Evolutionary conservation across 2,329 filamentous ascomycete genomes (phyloP).

Genomic region (Exophiala alcalophila): DNA sequence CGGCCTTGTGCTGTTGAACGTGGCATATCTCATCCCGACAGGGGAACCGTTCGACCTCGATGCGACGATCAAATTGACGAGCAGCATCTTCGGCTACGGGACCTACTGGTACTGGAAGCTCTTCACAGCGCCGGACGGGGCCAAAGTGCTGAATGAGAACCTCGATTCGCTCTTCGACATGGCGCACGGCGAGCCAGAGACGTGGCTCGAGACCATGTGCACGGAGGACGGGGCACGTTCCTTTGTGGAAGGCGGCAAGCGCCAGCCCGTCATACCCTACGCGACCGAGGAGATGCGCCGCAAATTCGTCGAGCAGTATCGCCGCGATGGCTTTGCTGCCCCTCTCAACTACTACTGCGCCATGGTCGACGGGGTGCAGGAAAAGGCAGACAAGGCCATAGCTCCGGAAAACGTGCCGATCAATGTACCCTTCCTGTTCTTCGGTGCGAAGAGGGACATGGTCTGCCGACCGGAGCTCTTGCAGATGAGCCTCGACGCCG

Average conservation of each 20-base stretch:
- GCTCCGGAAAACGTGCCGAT: slow-evolving; percentile 10
- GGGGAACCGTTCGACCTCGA: slow-evolving; percentile 39
- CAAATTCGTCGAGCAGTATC: slow-evolving; percentile 33
- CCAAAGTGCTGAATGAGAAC: slow-evolving; percentile 38
- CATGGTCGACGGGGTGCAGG: slow-evolving; percentile 12
- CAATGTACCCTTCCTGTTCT: slow-evolving; percentile 19
- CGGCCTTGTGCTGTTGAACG: slow-evolving; percentile 44
- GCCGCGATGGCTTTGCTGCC: slow-evolving; percentile 19
- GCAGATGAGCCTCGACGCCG: slow-evolving; percentile 9
- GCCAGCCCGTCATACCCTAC: slow-evolving; percentile 36
- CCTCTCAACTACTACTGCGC: slow-evolving; percentile 19
- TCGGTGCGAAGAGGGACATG: slow-evolving; percentile 16
- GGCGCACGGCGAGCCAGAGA: slow-evolving; percentile 35
- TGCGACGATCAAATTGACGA: slow-evolving; percentile 33
- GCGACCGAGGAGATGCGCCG: slow-evolving; percentile 33
- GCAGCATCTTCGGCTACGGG: slow-evolving; percentile 39
- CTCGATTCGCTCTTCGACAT: slow-evolving; percentile 40
- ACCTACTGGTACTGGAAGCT: slow-evolving; percentile 48
- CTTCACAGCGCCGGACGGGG: slow-evolving; percentile 42
- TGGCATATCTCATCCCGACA: slow-evolving; percentile 41
- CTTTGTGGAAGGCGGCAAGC: slow-evolving; percentile 28
- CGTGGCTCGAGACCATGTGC: slow-evolving; percentile 38
- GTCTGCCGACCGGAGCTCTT: slow-evolving; percentile 14
- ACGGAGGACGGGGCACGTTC: slow-evolving; percentile 37
- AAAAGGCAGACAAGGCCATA: slow-evolving; percentile 13